Percentiles rank a stretch among this genome's conserved stretches.
Conservation (phyloP, 2,329 filamentous ascomycete species). For the Phaeophleospora eucalypticola region DNA sequence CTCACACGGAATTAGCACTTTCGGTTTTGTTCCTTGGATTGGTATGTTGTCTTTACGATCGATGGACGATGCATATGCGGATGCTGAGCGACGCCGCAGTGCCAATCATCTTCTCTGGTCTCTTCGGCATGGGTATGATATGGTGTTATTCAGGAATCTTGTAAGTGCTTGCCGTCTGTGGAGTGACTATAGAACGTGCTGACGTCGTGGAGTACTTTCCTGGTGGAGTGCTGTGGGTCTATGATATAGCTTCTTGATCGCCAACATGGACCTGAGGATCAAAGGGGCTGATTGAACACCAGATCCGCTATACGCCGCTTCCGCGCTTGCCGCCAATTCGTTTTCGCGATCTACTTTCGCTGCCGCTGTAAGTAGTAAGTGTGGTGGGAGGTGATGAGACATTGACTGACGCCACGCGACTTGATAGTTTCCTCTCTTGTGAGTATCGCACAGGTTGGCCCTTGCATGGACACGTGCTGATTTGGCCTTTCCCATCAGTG, state of each 20-base stretch:
- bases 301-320: conserved; percentile 35
- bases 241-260: neutral
- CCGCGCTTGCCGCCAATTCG: conserved; percentile 48
- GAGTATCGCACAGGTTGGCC: neutral
- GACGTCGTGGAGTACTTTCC: conserved; percentile 8
- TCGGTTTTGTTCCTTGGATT: conserved; percentile 19
- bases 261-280: neutral
- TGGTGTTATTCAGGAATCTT: conserved; percentile 68
- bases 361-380: conserved; percentile 28
- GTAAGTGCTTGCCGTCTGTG: conserved; percentile 16
- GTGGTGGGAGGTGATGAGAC: neutral
- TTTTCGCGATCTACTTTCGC: conserved; percentile 48
- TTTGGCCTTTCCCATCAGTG: neutral
- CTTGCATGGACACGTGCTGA: conserved; percentile 2
- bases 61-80: conserved; percentile 6
- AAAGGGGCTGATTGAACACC: neutral
- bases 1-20: conserved; percentile 12
- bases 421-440: neutral
- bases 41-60: conserved; percentile 10
- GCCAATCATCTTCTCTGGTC: conserved; percentile 46
- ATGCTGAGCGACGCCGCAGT: conserved; percentile 32
- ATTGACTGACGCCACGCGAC: neutral
- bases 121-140: conserved; percentile 50
- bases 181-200: conserved; percentile 1
- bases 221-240: conserved; percentile 17